phyloP scores from a whole-genome alignment of 2,329 filamentous ascomycete genomes.

The Gyromitra esculenta region DNA sequence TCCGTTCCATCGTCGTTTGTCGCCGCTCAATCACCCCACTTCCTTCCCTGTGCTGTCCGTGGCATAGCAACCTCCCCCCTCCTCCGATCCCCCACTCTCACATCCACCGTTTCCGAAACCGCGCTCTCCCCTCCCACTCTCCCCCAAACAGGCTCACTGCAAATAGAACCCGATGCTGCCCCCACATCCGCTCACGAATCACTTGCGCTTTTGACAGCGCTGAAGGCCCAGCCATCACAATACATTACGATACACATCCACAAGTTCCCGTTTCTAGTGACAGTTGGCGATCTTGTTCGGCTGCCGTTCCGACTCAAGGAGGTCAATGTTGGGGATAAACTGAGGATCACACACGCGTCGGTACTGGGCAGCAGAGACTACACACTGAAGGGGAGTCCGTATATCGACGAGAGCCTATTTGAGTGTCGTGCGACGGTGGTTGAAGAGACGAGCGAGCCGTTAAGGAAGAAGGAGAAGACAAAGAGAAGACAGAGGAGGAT shows the following conservation, averaged over 20 bases:
- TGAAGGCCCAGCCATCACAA: constrained; percentile 76
- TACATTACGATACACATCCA: constrained; percentile 85
- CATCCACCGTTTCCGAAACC: constrained; percentile 3
- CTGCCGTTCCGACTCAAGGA: constrained; percentile 79
- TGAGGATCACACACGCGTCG: constrained; percentile 86
- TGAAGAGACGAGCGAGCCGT: constrained; percentile 81
- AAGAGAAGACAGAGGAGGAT: constrained; percentile 78
- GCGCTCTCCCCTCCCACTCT: background rate
- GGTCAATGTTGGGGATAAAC: constrained; percentile 80
- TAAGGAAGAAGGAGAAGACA: constrained; percentile 81
- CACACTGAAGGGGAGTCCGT: constrained; percentile 83
- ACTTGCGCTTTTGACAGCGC: constrained; percentile 65
- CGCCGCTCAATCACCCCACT: background rate
- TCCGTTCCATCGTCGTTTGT: background rate
- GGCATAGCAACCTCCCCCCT: constrained; percentile 44
- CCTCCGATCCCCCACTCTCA: constrained; percentile 25
- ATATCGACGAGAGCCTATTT: constrained; percentile 83
- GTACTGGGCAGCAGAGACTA: constrained; percentile 87
- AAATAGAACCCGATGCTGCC: constrained; percentile 3
- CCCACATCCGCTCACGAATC: constrained; percentile 23
- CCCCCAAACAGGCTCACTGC: constrained; percentile 9
- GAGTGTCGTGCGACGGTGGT: constrained; percentile 86
- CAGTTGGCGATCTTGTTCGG: constrained; percentile 76
- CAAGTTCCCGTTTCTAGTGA: constrained; percentile 80
- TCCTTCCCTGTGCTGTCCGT: constrained; percentile 41